Evolutionary conservation across 768 basidiomycete genomes (phyloP), one percentile per base, ranked within the genome.

Genomic region (Hypsizygus marmoreus): DNA sequence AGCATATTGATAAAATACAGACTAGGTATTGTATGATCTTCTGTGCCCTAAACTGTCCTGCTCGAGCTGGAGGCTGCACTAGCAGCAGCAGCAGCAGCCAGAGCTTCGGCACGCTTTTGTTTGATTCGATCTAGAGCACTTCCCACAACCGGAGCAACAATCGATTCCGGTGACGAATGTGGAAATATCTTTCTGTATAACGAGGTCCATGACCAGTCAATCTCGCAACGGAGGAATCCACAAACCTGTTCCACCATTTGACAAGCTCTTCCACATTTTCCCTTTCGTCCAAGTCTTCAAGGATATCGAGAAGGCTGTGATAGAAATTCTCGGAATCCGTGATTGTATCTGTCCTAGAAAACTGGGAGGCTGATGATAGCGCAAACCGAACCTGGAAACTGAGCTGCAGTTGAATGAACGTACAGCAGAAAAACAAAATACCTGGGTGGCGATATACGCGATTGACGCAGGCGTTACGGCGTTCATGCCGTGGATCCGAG

Each of bases 271-370:
- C 35, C 6, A 37, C 35, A 11, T 35, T 24, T 12, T 33, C 25
- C 9, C 11, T 45, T 12, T 45, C 33, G 11, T 35, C 20, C n/a
- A 28, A 25, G 16, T 45, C 33, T 5, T 29, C 35, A n/a, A 45
- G 43, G 24, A 35, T 19, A 35, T 26, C 13, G 9, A 45, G 35
- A 14, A 45, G 44, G 17, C 25, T 37, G 24, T 23, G 36, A 20
- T 44, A 44, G 16, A 44, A 35, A 9, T 20, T 34, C 29, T 44
- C 43, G 5, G n/a, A 44, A 24, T 44, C 44, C 6, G 44, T 45
- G 12, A 29, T 13, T 29, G 36, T 45, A 26, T 45, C 26, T 0
- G 44, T 45, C 13, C 36, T 2, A 1, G 44, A 45, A 35, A 35
- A 45, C 7, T 28, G 13, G 9, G 19, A 19, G 14, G 45, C 45